These are phyloP conservation scores for Cutaneotrichosporon mucoides DNA, from an alignment of 1,284 basidiomycete species.

Conservation along the genomic window DNA sequence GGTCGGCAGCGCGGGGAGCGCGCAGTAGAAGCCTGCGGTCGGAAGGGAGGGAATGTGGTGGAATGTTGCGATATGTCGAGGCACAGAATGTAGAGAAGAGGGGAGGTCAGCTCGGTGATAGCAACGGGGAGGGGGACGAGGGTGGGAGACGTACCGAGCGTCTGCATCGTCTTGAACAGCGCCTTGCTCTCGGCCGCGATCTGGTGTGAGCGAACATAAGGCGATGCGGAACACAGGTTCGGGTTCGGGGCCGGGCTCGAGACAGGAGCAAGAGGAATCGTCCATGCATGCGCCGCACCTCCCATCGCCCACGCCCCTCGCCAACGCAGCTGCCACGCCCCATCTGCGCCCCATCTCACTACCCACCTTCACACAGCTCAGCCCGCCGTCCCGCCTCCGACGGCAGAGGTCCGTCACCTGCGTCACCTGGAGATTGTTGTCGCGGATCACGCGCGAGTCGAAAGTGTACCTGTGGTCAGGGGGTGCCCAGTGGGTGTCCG, in stretches of 20 bases:
- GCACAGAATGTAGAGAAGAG: no score
- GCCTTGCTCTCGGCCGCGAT: slow-evolving; percentile 63
- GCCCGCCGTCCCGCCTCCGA: slow-evolving; percentile 49
- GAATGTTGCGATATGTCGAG: no score
- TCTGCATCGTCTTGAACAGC: slow-evolving; percentile 71
- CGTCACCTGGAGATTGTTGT: slow-evolving; percentile 25
- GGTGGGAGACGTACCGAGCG: slow-evolving; percentile 17
- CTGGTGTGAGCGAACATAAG: slow-evolving; percentile 44
- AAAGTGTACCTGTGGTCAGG: slow-evolving; percentile 35
- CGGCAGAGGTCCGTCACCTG: slow-evolving; percentile 62
- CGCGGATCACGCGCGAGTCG: slow-evolving; percentile 47
- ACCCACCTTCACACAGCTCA: slow-evolving; percentile 64
- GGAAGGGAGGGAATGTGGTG: neutral
- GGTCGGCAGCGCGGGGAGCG: slow-evolving; percentile 65
- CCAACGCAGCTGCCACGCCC: no score
- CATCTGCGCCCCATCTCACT: no score
- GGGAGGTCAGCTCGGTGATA: no score
- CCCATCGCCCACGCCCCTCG: no score
- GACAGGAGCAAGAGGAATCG: no score
- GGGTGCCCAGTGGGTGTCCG: no score
- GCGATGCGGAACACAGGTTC: no score
- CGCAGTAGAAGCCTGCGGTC: slow-evolving; percentile 64
- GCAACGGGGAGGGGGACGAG: no score
- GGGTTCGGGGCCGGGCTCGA: no score
- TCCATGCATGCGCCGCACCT: no score